Percentiles rank a stretch among this genome's conserved stretches.
Evolutionary conservation across 2,329 filamentous ascomycete species (phyloP).

Genomic region (Fusarium praegraminearum): DNA sequence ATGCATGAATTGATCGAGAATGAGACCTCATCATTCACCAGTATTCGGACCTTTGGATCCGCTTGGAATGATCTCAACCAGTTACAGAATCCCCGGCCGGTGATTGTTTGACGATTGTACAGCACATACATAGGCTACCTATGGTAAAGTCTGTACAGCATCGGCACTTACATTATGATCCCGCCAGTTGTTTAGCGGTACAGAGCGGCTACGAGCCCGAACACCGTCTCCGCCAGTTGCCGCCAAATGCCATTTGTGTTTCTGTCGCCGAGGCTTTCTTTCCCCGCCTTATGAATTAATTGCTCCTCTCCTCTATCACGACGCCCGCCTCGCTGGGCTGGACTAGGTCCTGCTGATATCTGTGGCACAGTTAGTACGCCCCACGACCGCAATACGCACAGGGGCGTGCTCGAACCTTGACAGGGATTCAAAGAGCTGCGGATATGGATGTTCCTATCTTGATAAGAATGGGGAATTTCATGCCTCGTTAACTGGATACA

Average conservation of each 20-base stretch:
- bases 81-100: slow-evolving; percentile 5
- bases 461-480: slow-evolving; percentile 34
- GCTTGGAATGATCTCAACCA: slow-evolving; percentile 11
- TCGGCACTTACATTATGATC: slow-evolving; percentile 30
- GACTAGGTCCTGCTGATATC: slow-evolving; percentile 11
- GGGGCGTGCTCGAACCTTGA: slow-evolving; percentile 25
- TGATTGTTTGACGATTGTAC: slow-evolving; percentile 22
- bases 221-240: slow-evolving; percentile 34
- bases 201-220: slow-evolving; percentile 31
- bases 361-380: slow-evolving; percentile 36
- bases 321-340: slow-evolving; percentile 19
- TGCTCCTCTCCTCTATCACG: slow-evolving; percentile 28
- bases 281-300: slow-evolving; percentile 41
- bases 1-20: slow-evolving; percentile 12
- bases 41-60: slow-evolving; percentile 34
- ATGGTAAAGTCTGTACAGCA: neutral
- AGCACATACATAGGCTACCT: slow-evolving; percentile 8
- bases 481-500: slow-evolving; percentile 22
- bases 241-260: slow-evolving; percentile 27
- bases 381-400: slow-evolving; percentile 24
- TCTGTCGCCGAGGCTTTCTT: slow-evolving; percentile 25
- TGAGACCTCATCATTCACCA: slow-evolving; percentile 3
- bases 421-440: slow-evolving; percentile 23
- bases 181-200: slow-evolving; percentile 15
- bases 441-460: slow-evolving; percentile 26